Evolutionary conservation across 352 stramenopile genomes (phyloP).

Genomic region (Globisporangium mamillatum): DNA sequence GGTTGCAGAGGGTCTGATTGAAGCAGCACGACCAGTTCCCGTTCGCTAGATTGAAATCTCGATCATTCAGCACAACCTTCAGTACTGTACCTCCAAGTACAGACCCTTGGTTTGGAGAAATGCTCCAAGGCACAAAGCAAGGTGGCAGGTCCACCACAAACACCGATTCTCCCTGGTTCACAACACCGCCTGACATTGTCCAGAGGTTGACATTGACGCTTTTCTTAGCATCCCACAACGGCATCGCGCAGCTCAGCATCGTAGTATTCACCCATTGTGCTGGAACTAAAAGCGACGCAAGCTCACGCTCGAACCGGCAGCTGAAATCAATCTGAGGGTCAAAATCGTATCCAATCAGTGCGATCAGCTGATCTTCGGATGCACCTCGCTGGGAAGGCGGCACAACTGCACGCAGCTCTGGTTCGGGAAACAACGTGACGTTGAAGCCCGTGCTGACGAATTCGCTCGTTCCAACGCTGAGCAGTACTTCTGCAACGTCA

Average conservation of each 20-base stretch:
- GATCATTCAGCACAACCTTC: neutral
- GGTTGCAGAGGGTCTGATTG: slow-evolving; percentile 21
- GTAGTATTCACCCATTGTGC: slow-evolving; percentile 38
- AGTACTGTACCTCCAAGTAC: slow-evolving; percentile 15
- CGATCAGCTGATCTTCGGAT: slow-evolving; percentile 11
- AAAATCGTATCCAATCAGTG: slow-evolving; percentile 43
- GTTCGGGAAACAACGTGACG: slow-evolving; percentile 28
- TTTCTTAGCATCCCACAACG: slow-evolving; percentile 18
- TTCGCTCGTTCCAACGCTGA: slow-evolving; percentile 21
- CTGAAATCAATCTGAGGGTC: slow-evolving; percentile 23
- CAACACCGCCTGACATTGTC: slow-evolving; percentile 18
- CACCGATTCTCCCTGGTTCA: slow-evolving; percentile 4
- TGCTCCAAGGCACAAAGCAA: slow-evolving; percentile 18
- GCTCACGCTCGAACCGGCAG: slow-evolving; percentile 36
- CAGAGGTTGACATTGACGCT: slow-evolving; percentile 28
- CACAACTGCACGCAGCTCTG: slow-evolving; percentile 23
- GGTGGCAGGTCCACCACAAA: slow-evolving; percentile 8
- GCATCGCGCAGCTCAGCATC: slow-evolving; percentile 27
- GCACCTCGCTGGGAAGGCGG: neutral
- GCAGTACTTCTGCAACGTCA: slow-evolving; percentile 20
- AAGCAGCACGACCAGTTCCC: slow-evolving; percentile 41
- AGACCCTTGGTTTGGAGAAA: slow-evolving; percentile 24
- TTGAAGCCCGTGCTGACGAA: slow-evolving; percentile 33
- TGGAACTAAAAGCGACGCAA: slow-evolving; percentile 19
- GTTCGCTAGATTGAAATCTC: neutral